A percentile compares a stretch with the other conserved stretches of the same genome.
phyloP scores from a whole-genome alignment of 202 grass and related monocot species.

The Zoysia matrella region DNA sequence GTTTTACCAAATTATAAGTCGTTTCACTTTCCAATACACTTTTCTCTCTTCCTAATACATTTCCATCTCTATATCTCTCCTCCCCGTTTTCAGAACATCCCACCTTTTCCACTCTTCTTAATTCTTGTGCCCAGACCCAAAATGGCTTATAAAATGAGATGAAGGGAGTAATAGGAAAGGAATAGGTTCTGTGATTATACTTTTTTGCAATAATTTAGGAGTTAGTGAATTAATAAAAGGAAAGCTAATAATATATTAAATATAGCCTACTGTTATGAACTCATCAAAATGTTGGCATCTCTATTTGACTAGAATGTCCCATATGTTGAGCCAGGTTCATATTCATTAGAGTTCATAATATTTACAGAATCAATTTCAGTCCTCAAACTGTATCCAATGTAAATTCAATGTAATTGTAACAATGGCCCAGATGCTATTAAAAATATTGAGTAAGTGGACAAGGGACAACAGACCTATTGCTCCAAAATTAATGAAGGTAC shows the following conservation, averaged over 20 bases:
- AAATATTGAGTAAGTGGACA: conserved; percentile 31
- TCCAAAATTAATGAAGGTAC: conserved; percentile 87
- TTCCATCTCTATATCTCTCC: too few relatives aligned
- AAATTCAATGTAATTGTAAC: not conserved
- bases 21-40: too few relatives aligned
- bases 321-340: not conserved
- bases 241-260: not conserved
- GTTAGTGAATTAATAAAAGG: not conserved
- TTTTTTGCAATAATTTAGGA: too few relatives aligned
- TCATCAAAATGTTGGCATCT: not conserved
- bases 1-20: too few relatives aligned
- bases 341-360: not conserved
- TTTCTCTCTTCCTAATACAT: too few relatives aligned
- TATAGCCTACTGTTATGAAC: not conserved
- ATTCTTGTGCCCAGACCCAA: too few relatives aligned
- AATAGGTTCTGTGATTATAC: too few relatives aligned
- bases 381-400: not conserved
- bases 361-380: conserved; percentile 13
- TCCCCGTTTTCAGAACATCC: too few relatives aligned
- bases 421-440: not conserved
- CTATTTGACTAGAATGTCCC: not conserved
- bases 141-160: too few relatives aligned
- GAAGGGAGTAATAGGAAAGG: too few relatives aligned
- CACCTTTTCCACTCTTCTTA: too few relatives aligned
- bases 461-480: conserved; percentile 67